phyloP scores from a whole-genome alignment of 1,139 yeast species.

The Magnusiomyces sp. region DNA sequence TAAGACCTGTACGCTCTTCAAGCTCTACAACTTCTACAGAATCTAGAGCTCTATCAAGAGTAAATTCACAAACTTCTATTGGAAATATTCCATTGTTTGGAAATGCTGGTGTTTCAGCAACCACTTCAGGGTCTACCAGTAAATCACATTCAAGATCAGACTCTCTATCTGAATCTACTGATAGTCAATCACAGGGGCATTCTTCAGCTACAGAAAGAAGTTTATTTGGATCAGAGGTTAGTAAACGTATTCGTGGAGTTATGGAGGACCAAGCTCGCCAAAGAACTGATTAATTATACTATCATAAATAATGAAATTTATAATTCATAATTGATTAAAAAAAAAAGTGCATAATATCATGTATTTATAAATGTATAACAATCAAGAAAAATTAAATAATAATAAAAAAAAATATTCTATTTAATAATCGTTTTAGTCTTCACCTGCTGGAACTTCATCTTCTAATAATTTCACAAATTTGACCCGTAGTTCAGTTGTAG shows the following conservation, averaged over 20 bases:
- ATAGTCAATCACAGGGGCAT: neutral
- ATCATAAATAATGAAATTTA: too few relatives aligned
- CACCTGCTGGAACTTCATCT: conserved; percentile 97
- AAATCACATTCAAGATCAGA: neutral
- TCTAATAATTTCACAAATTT: conserved; percentile 64
- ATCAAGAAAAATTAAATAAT: neutral
- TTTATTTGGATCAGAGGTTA: conserved; percentile 18
- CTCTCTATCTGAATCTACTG: conserved; percentile 2
- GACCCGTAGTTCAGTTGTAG: conserved; percentile 68
- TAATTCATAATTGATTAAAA: too few relatives aligned
- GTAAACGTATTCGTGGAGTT: conserved; percentile 25
- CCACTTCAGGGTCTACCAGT: conserved; percentile 1
- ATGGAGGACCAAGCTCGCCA: conserved; percentile 19
- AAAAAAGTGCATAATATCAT: too few relatives aligned
- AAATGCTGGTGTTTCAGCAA: conserved; percentile 22
- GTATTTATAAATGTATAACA: too few relatives aligned
- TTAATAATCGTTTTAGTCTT: conserved; percentile 43
- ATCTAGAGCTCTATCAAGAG: conserved; percentile 47
- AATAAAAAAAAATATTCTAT: neutral
- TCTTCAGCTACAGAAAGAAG: conserved; percentile 13
- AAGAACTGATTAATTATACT: too few relatives aligned
- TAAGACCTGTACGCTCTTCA: neutral
- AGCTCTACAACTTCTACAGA: conserved; percentile 19
- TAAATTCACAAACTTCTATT: conserved; percentile 45
- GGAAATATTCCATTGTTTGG: conserved; percentile 51